Percentiles rank a stretch among this genome's conserved stretches.
These are phyloP conservation scores for Acanthamoeba divionensis DNA, from an alignment of 208 protist genomes.

Conservation along the genomic window DNA sequence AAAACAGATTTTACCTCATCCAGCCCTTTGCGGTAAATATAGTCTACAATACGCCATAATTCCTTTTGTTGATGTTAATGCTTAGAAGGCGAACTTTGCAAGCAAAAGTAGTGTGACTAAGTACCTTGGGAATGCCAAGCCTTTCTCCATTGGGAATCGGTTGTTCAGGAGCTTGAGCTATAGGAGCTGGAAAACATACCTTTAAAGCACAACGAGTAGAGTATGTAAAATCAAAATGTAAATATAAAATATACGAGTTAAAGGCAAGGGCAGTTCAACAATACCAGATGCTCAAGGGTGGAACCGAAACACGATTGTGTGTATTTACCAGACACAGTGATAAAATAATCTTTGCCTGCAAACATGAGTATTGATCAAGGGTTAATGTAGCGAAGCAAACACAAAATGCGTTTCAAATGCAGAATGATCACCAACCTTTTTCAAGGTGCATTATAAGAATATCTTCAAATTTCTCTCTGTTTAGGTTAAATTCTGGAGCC, in stretches of 20 bases:
- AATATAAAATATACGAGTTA: too few species aligned
- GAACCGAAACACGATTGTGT: conserved; percentile 68
- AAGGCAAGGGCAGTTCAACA: too few species aligned
- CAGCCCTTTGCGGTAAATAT: conserved; percentile 65
- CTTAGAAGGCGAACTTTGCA: background rate
- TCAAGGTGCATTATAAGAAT: conserved; percentile 78
- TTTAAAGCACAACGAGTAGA: background rate
- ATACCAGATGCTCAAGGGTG: conserved; percentile 63
- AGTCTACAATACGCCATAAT: conserved; percentile 75
- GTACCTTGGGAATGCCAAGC: conserved; percentile 53
- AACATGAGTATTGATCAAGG: background rate
- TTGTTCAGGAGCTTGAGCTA: background rate
- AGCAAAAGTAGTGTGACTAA: background rate
- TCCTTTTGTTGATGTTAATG: conserved; percentile 53
- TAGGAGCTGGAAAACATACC: conserved; percentile 42
- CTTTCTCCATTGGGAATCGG: background rate
- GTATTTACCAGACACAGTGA: conserved; percentile 66
- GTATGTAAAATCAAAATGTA: background rate
- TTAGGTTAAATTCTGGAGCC: conserved; percentile 61
- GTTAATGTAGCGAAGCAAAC: background rate
- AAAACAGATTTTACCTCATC: conserved; percentile 7
- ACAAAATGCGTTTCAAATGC: background rate
- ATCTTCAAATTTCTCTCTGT: conserved; percentile 67
- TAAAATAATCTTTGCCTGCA: conserved; percentile 58
- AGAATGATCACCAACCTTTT: conserved; percentile 60